These are phyloP conservation scores for Selaginella tamariscina DNA, from an alignment of 75 land plant genomes.

Conservation along the genomic window DNA sequence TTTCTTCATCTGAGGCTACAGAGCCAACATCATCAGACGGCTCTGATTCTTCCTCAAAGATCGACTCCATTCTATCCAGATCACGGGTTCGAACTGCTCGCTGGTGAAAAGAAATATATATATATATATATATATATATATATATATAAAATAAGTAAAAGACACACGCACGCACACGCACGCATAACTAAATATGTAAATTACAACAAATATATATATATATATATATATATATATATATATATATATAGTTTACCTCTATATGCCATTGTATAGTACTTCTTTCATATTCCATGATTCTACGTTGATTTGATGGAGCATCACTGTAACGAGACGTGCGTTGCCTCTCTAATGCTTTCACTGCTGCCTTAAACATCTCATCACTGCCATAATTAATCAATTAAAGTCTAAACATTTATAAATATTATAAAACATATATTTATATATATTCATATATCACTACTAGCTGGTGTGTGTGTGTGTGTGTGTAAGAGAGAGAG, in stretches of 20 bases:
- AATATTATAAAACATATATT: too few species aligned
- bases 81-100: constrained; percentile 30
- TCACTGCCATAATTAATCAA: constrained; percentile 21
- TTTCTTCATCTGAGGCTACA: constrained; percentile 1
- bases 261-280: constrained; percentile 31
- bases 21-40: neutral
- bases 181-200: neutral
- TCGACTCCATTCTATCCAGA: constrained; percentile 26
- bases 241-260: constrained; percentile 12
- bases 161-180: neutral
- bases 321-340: constrained; percentile 14
- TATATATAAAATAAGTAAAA: neutral
- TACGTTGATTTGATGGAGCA: constrained; percentile 17
- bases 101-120: constrained; percentile 12
- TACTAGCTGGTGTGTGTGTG: neutral
- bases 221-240: neutral
- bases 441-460: too few species aligned
- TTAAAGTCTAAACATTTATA: neutral
- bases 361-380: constrained; percentile 18
- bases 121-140: neutral
- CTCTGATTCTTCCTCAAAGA: constrained; percentile 27
- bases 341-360: constrained; percentile 25
- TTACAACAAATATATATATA: neutral
- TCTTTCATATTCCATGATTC: constrained; percentile 28
- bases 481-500: too few species aligned